Conservation (phyloP, 1,284 basidiomycete species). For the Tylopilus sp. region DNA sequence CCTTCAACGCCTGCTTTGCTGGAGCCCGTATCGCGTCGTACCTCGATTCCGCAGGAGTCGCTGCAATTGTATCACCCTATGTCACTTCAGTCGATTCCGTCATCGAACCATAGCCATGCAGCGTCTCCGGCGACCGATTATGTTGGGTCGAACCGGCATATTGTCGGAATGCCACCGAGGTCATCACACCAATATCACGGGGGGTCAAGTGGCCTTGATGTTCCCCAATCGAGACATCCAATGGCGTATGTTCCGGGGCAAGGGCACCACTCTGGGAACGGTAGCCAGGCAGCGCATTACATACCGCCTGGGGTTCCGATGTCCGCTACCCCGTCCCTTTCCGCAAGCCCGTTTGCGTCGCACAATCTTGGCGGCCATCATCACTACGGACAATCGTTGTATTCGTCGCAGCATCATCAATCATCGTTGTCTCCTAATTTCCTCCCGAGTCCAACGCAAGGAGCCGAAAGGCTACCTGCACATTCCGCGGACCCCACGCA, state of each 20-base stretch:
- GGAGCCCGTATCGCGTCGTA: constrained; percentile 36
- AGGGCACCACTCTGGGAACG: constrained; percentile 33
- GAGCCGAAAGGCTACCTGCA: constrained; percentile 31
- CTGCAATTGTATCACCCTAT: constrained; percentile 72
- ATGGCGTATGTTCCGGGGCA: constrained; percentile 31
- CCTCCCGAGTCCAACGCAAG: constrained; percentile 31
- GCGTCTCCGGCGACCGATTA: constrained; percentile 27
- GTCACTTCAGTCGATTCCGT: constrained; percentile 55
- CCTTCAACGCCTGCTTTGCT: constrained; percentile 41
- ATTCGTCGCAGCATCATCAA: constrained; percentile 33
- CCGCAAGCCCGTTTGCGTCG: constrained; percentile 45
- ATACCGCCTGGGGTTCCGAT: constrained; percentile 49
- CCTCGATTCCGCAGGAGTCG: constrained; percentile 50
- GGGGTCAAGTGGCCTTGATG: constrained; percentile 21
- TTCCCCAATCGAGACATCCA: constrained; percentile 31
- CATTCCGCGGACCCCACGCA: constrained; percentile 34
- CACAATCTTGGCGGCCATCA: constrained; percentile 31
- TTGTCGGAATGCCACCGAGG: constrained; percentile 31
- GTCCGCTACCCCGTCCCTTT: constrained; percentile 48
- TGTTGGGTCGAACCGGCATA: constrained; percentile 28
- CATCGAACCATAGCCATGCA: constrained; percentile 24
- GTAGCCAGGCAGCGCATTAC: constrained; percentile 36
- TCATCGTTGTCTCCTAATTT: constrained; percentile 28
- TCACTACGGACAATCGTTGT: constrained; percentile 30
- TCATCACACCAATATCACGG: constrained; percentile 31